These are phyloP conservation scores for Podospora australis DNA, from an alignment of 495 filamentous ascomycete species.

Conservation along the genomic window DNA sequence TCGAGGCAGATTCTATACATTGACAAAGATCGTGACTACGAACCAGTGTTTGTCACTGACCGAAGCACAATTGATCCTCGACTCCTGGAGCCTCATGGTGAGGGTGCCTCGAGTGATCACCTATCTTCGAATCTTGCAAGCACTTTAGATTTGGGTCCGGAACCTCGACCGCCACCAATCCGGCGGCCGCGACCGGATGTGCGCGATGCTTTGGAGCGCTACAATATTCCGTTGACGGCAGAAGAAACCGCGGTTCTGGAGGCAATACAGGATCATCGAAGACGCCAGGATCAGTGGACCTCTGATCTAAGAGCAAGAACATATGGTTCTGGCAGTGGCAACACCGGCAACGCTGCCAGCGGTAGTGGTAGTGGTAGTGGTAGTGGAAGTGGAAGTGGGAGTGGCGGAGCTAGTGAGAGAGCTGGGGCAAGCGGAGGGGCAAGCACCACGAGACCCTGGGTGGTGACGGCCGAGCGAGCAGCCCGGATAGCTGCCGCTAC, in stretches of 20 bases:
- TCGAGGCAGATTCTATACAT: conserved; percentile 69
- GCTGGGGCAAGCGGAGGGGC: background rate
- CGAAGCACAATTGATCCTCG: conserved; percentile 45
- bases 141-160: conserved; percentile 11
- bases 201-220: conserved; percentile 21
- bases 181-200: conserved; percentile 19
- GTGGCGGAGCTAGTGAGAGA: background rate
- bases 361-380: conserved; percentile 4
- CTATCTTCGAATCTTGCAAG: conserved; percentile 12
- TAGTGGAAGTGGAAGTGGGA: background rate
- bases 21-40: conserved; percentile 52
- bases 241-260: conserved; percentile 45
- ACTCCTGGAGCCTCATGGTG: conserved; percentile 33
- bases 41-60: conserved; percentile 39
- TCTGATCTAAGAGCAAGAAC: conserved; percentile 8
- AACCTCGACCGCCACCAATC: conserved; percentile 2
- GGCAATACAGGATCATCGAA: conserved; percentile 41
- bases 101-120: conserved; percentile 24
- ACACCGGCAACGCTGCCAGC: background rate
- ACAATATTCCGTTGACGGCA: conserved; percentile 33
- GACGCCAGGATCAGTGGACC: conserved; percentile 34
- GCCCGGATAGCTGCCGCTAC: background rate
- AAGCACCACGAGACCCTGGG: conserved; percentile 9
- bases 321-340: background rate
- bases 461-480: conserved; percentile 2